Evolutionary conservation across 2,329 filamentous ascomycete genomes (phyloP), one percentile per base, ranked within the genome.

Genomic region (Alternaria conjuncta): DNA sequence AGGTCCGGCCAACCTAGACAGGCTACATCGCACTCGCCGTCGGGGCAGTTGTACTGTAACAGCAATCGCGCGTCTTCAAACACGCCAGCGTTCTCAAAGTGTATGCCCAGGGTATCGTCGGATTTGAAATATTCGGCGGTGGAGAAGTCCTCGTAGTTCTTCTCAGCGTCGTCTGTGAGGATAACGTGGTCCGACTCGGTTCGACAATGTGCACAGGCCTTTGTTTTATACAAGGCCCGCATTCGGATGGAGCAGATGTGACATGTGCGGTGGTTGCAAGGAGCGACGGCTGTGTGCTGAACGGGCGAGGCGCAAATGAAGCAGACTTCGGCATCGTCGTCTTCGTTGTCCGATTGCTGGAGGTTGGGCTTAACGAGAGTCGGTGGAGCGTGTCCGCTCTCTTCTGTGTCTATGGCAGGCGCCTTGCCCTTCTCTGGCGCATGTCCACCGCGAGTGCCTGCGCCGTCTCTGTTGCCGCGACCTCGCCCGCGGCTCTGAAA

Each of bases 241-340:
- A 98, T 88, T 63, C 96, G 88, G 71, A 99, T 83, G 10, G 94
- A 91, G 80, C 96, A 99, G 69, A 98, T 97, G 82, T 99, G 96
- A 78, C 96, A 99, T 53, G 95, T 97, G 61, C 92, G 88, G 82
- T 99, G 96, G 80, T 97, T 98, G 82, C 96, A 99, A 20, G 96
- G 95, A 30, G 94, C 90, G 68, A 99, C 89, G 10, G 94, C 92
- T 72, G 93, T 90, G 83, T 98, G 94, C 53, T 92, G 89, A 51
- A 99, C 90, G 3, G 90, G 88, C 69, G 94, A 97, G 60, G 96
- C 95, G 81, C 96, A 99, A 76, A 99, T 99, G 82, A 98, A 98
- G 87, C 96, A 99, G 65, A 97, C 87, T 66, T 97, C 87, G 26
- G 86, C 87, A 51, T 87, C 87, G 4, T 80, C 68, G 83, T 64